Conservation (phyloP, 2,329 filamentous ascomycete genomes). For the Penicillium sp. region DNA sequence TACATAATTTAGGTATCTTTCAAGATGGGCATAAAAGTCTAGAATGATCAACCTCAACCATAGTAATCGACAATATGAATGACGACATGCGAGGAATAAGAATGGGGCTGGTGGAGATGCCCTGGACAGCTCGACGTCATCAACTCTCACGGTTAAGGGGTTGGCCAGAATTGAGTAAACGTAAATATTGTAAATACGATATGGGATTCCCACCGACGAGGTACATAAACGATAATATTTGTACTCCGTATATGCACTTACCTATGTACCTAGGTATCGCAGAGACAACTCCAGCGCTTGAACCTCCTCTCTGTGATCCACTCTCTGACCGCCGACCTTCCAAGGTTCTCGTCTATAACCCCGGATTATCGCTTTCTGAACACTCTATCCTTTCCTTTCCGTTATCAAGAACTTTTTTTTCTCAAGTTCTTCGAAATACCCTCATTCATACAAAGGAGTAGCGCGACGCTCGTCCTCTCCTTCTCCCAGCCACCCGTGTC, state of each 20-base stretch:
- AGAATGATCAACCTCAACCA: not conserved
- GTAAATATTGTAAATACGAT: not conserved
- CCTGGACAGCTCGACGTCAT: conserved; percentile 1
- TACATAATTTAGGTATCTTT: too few relatives aligned
- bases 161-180: too few relatives aligned
- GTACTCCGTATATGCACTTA: not conserved
- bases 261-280: not conserved
- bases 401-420: not conserved
- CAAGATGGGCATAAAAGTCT: not conserved
- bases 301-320: conserved; percentile 13
- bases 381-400: not conserved
- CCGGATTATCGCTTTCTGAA: not conserved
- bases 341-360: not conserved
- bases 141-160: not conserved
- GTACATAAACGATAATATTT: not conserved
- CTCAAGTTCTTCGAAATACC: not conserved
- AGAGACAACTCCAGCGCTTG: not conserved
- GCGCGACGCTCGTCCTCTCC: not conserved
- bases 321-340: conserved; percentile 2
- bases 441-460: not conserved
- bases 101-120: not conserved
- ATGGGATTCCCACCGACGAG: not conserved
- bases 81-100: conserved; percentile 1
- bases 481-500: not conserved
- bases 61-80: not conserved